Base-by-base conservation (phyloP, 2,329 filamentous ascomycete genomes). In the Ciborinia camelliae region DNA sequence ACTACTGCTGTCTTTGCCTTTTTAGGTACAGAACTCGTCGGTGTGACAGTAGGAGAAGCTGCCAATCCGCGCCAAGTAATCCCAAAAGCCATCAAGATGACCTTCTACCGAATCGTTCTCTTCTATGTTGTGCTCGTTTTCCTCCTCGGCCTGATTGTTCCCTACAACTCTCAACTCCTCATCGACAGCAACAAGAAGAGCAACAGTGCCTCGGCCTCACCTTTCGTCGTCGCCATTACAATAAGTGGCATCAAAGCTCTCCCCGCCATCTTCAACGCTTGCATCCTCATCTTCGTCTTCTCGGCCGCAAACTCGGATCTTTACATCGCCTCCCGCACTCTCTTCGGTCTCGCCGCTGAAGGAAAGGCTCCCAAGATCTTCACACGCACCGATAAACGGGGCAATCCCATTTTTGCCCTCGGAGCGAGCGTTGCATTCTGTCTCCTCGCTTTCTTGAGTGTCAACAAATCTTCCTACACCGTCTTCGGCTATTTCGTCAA, bases 401-500 rank as follows among this genome's bases (percentile, higher is more conserved):
- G 80, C 26, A 88, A 86, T 77, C 70, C 79, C 14, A 69, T 77
- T 39, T 80, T 79, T 65, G 80, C 78, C 15, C 78, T 82, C 45
- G 80, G 82, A 79, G 3, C 73, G 2, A 72, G 69, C 4, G 53
- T 78, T n/a, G 75, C 82, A 0, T 81, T 91, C 71, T 86, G 86
- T 30, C 80, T 88, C 10, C 81, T 92, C 4, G 86, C 86, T 0
- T 92, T 88, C 78, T 83, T 92, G 73, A 82, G 86, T 52, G 65
- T 70, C 6, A 86, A 84, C 53, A 82, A 81, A 69, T 83, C 81
- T 37, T 87, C 87, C 28, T 81, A 84, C 41, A 79, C 80, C 3
- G 89, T 90, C 8, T 91, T 91, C 75, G 81, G 80, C 61, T 91
- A 88, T 86, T 89, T 91, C 73, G 82, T 86, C 70, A 90, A 89